Conservation (phyloP, 2,329 filamentous ascomycete species). For the Penicillium griseofulvum region DNA sequence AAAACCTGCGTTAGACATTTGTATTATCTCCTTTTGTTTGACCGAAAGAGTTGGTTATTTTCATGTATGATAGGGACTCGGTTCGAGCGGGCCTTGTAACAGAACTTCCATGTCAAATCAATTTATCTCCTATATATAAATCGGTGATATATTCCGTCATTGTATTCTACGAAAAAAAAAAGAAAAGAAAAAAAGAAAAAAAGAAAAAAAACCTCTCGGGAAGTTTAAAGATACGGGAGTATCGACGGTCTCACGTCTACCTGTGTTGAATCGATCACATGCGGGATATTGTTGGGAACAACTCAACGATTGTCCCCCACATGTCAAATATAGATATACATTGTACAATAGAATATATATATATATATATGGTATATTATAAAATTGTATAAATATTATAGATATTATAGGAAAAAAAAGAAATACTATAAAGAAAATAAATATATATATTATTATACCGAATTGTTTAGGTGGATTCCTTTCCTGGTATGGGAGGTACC, state of each 20-base stretch:
- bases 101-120: conserved; percentile 31
- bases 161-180: background rate
- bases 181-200: no score
- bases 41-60: conserved; percentile 33
- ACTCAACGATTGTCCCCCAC: conserved; percentile 23
- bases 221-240: no score
- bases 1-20: conserved; percentile 17
- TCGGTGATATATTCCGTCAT: background rate
- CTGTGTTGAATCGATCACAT: conserved; percentile 24
- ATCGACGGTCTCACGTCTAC: conserved; percentile 27
- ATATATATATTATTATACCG: no score
- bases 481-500: conserved; percentile 24
- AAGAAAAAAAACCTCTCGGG: no score
- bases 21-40: conserved; percentile 27
- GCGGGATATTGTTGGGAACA: conserved; percentile 23
- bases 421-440: no score
- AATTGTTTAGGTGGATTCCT: background rate
- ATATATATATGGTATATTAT: no score
- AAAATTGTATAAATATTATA: no score
- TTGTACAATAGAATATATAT: no score
- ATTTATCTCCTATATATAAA: conserved; percentile 2
- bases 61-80: conserved; percentile 40
- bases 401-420: no score
- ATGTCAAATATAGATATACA: background rate
- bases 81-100: conserved; percentile 41